These are phyloP conservation scores for Obelidium mucronatum DNA, from an alignment of 192 early-diverging fungal species.

Conservation along the genomic window DNA sequence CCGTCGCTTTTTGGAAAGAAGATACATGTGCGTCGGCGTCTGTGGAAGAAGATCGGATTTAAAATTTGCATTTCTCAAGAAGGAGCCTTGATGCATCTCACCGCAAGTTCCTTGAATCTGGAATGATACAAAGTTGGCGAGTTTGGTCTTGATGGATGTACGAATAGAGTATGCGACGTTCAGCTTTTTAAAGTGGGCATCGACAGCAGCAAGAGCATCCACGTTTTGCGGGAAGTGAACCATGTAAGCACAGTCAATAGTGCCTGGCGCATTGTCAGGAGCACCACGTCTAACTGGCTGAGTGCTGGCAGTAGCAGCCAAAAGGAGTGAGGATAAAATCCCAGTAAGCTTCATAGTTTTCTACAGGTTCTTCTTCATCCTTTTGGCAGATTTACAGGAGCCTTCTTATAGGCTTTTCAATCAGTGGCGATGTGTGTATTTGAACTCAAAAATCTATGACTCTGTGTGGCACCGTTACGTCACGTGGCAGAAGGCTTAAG, in stretches of 20 bases:
- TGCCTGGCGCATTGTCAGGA: background rate
- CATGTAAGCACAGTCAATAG: background rate
- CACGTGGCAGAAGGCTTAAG: too few species aligned
- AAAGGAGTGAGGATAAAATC: background rate
- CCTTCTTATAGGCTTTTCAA: too few species aligned
- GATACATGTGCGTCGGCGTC: background rate
- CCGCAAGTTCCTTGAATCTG: background rate
- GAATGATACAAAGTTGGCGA: slow-evolving; percentile 1
- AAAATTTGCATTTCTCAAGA: too few species aligned
- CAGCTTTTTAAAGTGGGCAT: background rate
- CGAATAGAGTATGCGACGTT: background rate
- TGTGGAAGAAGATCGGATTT: background rate
- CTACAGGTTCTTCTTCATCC: too few species aligned
- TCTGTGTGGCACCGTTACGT: too few species aligned
- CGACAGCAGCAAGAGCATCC: background rate
- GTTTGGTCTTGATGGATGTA: background rate
- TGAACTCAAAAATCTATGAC: too few species aligned
- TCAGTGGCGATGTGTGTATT: too few species aligned
- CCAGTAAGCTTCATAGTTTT: background rate
- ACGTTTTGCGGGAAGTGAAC: background rate
- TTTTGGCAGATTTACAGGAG: too few species aligned
- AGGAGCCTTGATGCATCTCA: background rate
- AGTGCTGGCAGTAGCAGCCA: background rate
- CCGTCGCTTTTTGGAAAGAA: background rate
- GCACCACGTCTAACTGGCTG: too few species aligned